Evolutionary conservation across 2,329 filamentous ascomycete species (phyloP), one percentile per base, ranked within the genome.

Genomic region (Sporothrix globosa): DNA sequence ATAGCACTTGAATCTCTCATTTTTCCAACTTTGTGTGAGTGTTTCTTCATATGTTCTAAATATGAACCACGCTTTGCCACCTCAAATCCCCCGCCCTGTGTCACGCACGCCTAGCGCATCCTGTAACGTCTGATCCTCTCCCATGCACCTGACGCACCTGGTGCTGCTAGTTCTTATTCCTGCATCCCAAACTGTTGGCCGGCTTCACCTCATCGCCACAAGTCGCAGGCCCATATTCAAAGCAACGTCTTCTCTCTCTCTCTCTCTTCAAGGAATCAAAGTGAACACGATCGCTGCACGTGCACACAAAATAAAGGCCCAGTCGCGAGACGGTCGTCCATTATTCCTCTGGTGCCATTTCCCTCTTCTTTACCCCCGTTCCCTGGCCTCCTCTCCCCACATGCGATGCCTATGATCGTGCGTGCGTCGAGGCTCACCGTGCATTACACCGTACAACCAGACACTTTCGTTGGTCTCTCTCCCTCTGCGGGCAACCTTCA

Each of bases 101-200:
- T 63, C 67, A 63, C 67, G 30, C 46, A 41, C n/a, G 54, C 30
- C 67, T 63, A 61, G 67, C 30, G 54, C 27, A 46, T 63, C 44
- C 44, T 68, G 66, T 41, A 58, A 54, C 50, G n/a, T 56, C 34
- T 27, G n/a, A 4, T 50, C 24, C 56, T n/a, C 56, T 53, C 56
- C 2, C 30, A 13, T 61, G 68, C 56, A 63, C 68, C 48, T 69
- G 53, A n/a, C 24, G 17, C 61, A 65, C 61, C 44, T 65, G 61
- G 50, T 65, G 44, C 61, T n/a, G 17, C 46, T 44, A n/a, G 60
- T 13, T 63, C 5, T 21, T 30, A 24, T 34, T 46, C 53, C 53
- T 60, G 17, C 63, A 39, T 48, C 52, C 27, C 39, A 7, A 11
- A 4, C 46, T 63, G 56, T 13, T 24, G 53, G 27, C 46, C 24